These are phyloP conservation scores for Meyerozyma guilliermondii DNA, from an alignment of 1,139 yeast genomes.

Conservation along the genomic window DNA sequence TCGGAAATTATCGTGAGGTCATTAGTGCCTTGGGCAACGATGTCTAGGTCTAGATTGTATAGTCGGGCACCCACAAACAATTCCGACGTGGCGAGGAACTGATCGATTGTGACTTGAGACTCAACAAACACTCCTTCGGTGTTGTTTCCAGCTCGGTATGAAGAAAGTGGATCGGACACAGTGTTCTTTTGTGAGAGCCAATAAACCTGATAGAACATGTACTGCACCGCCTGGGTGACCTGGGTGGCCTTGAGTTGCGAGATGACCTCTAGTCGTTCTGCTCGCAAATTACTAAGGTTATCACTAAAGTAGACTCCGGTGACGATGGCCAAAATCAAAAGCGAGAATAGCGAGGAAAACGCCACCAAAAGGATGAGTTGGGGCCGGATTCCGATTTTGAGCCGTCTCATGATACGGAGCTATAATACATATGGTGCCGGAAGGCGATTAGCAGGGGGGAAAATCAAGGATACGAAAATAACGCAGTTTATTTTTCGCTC, in stretches of 20 bases:
- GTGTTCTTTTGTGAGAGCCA: constrained; percentile 64
- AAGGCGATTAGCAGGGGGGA: background rate
- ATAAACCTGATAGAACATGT: constrained; percentile 62
- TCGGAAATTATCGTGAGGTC: constrained; percentile 24
- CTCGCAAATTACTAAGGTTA: constrained; percentile 57
- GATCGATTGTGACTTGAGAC: constrained; percentile 47
- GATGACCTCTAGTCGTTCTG: constrained; percentile 69
- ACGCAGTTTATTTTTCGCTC: background rate
- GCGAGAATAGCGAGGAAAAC: constrained; percentile 69
- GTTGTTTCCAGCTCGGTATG: constrained; percentile 67
- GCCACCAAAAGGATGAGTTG: constrained; percentile 81
- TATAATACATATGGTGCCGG: background rate
- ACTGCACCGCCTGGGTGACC: constrained; percentile 60
- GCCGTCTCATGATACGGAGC: constrained; percentile 26
- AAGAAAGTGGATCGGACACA: constrained; percentile 54
- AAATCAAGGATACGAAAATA: background rate
- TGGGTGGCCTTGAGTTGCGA: constrained; percentile 81
- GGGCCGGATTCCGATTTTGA: constrained; percentile 52
- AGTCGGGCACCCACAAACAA: constrained; percentile 61
- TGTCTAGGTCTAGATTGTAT: constrained; percentile 50
- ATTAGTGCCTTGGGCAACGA: constrained; percentile 31
- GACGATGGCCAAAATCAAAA: constrained; percentile 69
- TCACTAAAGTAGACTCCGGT: constrained; percentile 75
- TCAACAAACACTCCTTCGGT: constrained; percentile 36
- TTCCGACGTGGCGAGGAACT: constrained; percentile 59